Evolutionary conservation across 208 protist genomes (phyloP).

Genomic region (Tritrichomonas musculus): DNA sequence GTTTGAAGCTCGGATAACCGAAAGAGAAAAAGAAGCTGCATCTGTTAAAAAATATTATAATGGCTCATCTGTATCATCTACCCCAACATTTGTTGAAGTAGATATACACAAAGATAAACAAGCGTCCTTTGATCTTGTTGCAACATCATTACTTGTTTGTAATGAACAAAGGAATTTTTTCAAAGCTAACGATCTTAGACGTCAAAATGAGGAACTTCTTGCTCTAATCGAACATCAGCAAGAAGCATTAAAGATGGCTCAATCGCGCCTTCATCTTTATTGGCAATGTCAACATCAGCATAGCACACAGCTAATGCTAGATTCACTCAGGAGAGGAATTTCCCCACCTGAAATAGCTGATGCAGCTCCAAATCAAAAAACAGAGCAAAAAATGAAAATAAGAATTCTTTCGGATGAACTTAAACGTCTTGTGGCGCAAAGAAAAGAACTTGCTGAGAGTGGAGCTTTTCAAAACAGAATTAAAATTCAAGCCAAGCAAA

Average conservation of each 20-base stretch:
- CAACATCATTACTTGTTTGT: not conserved
- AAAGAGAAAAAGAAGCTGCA: no score
- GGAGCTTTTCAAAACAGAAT: no score
- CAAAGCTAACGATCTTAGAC: not conserved
- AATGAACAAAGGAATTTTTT: not conserved
- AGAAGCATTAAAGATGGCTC: not conserved
- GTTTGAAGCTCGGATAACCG: no score
- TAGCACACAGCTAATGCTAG: not conserved
- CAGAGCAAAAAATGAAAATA: not conserved
- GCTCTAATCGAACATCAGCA: not conserved
- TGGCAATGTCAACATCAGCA: not conserved
- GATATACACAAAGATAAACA: not conserved
- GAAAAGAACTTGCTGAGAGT: not conserved
- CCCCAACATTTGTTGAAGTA: slow-evolving; percentile 21
- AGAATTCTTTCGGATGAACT: not conserved
- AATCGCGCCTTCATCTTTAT: not conserved
- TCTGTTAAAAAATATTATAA: no score
- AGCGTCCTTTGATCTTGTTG: not conserved
- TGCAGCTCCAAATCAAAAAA: not conserved
- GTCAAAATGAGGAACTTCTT: not conserved
- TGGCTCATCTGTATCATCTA: no score
- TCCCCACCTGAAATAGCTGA: not conserved
- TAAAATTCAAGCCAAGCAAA: no score
- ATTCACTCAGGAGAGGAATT: not conserved
- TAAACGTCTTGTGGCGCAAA: not conserved